Conservation (phyloP, 352 stramenopile genomes). For the Phytophthora idaei region DNA sequence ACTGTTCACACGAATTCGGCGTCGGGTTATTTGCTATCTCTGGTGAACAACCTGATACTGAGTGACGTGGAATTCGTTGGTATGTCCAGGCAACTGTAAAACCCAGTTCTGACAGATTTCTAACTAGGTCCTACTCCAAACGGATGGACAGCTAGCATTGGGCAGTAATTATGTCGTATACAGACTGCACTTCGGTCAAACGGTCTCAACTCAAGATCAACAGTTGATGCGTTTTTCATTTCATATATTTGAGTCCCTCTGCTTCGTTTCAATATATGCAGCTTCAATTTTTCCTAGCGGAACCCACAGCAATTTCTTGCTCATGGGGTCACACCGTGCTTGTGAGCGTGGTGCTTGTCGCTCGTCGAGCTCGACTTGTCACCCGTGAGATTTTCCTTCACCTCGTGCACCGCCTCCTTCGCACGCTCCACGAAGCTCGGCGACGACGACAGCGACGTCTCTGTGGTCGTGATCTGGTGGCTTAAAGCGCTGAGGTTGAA, state of each 20-base stretch:
- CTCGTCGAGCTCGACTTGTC: slow-evolving; percentile 18
- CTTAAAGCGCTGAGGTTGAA: slow-evolving; percentile 28
- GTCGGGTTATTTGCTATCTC: too few relatives aligned
- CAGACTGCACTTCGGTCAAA: too few relatives aligned
- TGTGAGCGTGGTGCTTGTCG: slow-evolving; percentile 1
- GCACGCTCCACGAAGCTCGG: slow-evolving; percentile 25
- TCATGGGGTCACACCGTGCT: slow-evolving; percentile 11
- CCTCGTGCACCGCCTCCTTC: slow-evolving; percentile 28
- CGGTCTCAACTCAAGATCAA: too few relatives aligned
- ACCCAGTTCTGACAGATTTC: too few relatives aligned
- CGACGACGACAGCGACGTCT: slow-evolving; percentile 29
- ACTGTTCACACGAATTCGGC: too few relatives aligned
- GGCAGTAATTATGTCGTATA: neutral
- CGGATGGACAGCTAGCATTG: neutral
- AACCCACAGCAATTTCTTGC: too few relatives aligned
- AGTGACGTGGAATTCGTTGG: too few relatives aligned
- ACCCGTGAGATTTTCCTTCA: slow-evolving; percentile 31
- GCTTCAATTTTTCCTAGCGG: neutral
- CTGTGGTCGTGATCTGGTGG: slow-evolving; percentile 28
- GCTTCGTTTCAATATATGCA: neutral
- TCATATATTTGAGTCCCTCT: too few relatives aligned
- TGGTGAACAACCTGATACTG: too few relatives aligned
- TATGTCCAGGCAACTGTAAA: too few relatives aligned
- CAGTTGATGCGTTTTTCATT: too few relatives aligned
- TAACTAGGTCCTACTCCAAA: neutral